Base-by-base conservation (phyloP, 2,329 filamentous ascomycete genomes). In the Microsporum audouinii region DNA sequence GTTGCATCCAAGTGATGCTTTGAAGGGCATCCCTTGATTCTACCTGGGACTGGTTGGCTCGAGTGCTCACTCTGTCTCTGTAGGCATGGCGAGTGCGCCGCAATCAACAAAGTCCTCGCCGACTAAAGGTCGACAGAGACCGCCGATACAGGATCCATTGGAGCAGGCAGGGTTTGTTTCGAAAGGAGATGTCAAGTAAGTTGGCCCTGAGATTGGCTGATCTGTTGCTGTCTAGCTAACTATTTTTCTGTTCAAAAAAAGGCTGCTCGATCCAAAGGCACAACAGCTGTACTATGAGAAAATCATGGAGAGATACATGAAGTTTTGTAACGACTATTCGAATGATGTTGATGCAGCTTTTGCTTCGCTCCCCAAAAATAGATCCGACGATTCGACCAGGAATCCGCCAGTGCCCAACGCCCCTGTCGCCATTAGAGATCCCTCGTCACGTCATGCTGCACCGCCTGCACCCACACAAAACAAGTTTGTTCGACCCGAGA, bases 231-330 rank as follows among this genome's bases (percentile, higher is more conserved):
- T 61, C 47, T 39, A 51, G 47, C 51, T 57, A 43, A 60, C 34
- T 63, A 57, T 45, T n/a, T n/a, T 27, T 43, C 39, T n/a, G 4
- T 43, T 12, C 34, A 38, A 47, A 51, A 47, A 53, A 41, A 89
- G 88, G 68, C 77, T 91, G 39, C 81, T 89, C 62, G 85, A 92
- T 68, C 78, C 82, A 73, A 89, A 88, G 75, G 83, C 82, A 5
- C 92, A 97, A 75, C 88, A 95, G 72, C 79, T 79, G 60, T 96
- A 92, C 77, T 96, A 92, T 75, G 85, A 86, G 71, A 89, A 86
- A 71, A 95, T 96, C 68, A 85, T 91, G 62, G 87, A 92, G 70
- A 85, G 90, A 57, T 96, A 95, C 76, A 87, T 96, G 83, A 84
- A 84, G 65, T 95, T 96, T 73, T 95, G 91, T 78, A 88, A 88